Base-by-base conservation (phyloP, 805 yeast species). In the Saccharomycopsis amapae region DNA sequence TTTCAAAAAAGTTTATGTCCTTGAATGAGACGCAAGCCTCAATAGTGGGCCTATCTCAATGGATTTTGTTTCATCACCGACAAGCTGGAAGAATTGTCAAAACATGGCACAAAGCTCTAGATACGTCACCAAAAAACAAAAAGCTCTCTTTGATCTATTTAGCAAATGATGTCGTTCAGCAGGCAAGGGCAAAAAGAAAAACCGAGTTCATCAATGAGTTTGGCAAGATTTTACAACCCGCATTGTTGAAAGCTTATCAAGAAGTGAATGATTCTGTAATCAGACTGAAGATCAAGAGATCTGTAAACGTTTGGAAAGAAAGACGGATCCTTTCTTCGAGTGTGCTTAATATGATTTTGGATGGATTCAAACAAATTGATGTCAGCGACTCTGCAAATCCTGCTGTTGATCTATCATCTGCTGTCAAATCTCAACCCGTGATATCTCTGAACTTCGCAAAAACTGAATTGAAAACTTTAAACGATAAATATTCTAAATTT, bases 161-260 rank as follows among this genome's bases (percentile, higher is more conserved):
- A 12, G 81, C 83, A 42, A 86, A 86, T 60, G 96, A 86, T 53
- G 79, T 86, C 19, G 81, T 85, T 1, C 96, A 86, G 61, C 83
- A 83, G 58, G 77, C 88, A 2, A 70, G 79, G 48, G 78, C 81
- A 28, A 76, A 78, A 55, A 69, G 74, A 49, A 77, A 74, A 55
- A 64, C 65, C 3, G 85, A 77, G 40, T 80, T 81, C 53, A 61
- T 81, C 2, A 64, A 62, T 6, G 79, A 77, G 2, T 86, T 84
- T 61, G 69, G 76, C 10, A 57, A 60, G 1, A 72, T 71, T 2
- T 57, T 80, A 35, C 76, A 78, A 1, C 42, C 48, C 1, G 69
- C 71, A 1, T 52, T 79, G 40, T 51, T 55, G 2, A 49, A 58
- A 5, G 62, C 58, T 1, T 58, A 56, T 30, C 36, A 44, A 3